phyloP scores from a whole-genome alignment of 257 asterid genomes.

The Handroanthus guayacan region DNA sequence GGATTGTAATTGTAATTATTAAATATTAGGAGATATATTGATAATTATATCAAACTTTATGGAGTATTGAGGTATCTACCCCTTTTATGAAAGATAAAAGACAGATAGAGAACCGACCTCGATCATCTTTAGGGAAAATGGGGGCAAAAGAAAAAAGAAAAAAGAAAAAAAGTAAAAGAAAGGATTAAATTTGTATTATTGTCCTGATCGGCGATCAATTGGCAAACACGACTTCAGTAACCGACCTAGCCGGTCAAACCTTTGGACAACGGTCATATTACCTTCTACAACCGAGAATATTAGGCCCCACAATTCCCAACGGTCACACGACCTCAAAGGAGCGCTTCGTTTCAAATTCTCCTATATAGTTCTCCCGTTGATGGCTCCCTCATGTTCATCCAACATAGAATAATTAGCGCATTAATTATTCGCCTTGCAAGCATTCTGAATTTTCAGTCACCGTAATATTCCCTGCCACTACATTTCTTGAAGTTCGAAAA shows the following conservation, averaged over 20 bases:
- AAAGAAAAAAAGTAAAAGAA: too few species aligned
- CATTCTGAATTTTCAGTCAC: constrained; percentile 23
- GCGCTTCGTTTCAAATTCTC: constrained; percentile 43
- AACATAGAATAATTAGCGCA: constrained; percentile 23
- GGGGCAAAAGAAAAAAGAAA: too few species aligned
- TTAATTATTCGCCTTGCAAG: neutral
- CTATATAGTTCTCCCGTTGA: constrained; percentile 25
- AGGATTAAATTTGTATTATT: too few species aligned
- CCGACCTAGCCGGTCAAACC: constrained; percentile 36
- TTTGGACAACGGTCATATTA: constrained; percentile 49
- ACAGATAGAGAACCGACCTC: too few species aligned
- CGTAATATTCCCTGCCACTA: constrained; percentile 33
- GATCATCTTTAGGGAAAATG: too few species aligned
- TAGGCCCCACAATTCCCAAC: constrained; percentile 45
- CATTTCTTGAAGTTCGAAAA: constrained; percentile 18
- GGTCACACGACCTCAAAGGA: constrained; percentile 52
- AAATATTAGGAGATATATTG: too few species aligned
- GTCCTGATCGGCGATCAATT: neutral
- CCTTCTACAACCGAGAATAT: constrained; percentile 16
- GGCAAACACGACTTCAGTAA: neutral
- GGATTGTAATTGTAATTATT: too few species aligned
- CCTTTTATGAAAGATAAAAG: too few species aligned
- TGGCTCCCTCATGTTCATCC: constrained; percentile 31
- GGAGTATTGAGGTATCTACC: too few species aligned
- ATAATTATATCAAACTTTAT: too few species aligned